A percentile compares a stretch with the other conserved stretches of the same genome.
phyloP scores from a whole-genome alignment of 2,329 filamentous ascomycete species.

The Trichoderma sp. region DNA sequence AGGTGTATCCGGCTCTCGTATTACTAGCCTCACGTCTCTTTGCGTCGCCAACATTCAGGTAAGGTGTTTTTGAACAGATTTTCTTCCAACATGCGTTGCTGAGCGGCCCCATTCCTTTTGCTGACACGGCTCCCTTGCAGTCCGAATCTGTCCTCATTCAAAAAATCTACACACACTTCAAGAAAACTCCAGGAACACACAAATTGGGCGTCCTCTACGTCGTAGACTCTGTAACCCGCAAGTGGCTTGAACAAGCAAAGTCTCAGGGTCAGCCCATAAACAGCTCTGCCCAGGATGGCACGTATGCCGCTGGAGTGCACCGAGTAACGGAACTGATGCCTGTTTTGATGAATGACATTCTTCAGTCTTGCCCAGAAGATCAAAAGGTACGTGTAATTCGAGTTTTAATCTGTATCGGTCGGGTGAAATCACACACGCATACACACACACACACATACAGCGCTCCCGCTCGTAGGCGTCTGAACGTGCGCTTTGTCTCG shows the following conservation, averaged over 20 bases:
- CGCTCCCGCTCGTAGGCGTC: slow-evolving; percentile 22
- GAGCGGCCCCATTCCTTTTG: neutral
- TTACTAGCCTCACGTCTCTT: slow-evolving; percentile 80
- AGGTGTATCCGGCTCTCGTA: slow-evolving; percentile 91
- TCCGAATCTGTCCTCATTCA: slow-evolving; percentile 93
- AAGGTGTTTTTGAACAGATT: slow-evolving; percentile 32
- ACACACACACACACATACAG: neutral
- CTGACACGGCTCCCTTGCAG: slow-evolving; percentile 47
- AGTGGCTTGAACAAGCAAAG: slow-evolving; percentile 97
- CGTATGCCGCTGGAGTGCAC: slow-evolving; percentile 91
- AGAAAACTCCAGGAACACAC: slow-evolving; percentile 90
- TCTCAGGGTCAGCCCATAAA: slow-evolving; percentile 79
- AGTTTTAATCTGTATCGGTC: slow-evolving; percentile 21
- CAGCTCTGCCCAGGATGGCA: slow-evolving; percentile 82
- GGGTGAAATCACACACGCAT: neutral
- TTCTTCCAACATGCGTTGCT: neutral
- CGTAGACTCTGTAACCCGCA: slow-evolving; percentile 98
- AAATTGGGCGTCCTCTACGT: slow-evolving; percentile 99
- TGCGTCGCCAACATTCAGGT: slow-evolving; percentile 92
- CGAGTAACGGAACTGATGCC: slow-evolving; percentile 95
- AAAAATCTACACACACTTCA: slow-evolving; percentile 96
- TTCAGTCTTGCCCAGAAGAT: slow-evolving; percentile 82
- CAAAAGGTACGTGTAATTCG: slow-evolving; percentile 81
- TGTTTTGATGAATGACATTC: slow-evolving; percentile 91
- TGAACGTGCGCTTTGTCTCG: slow-evolving; percentile 8